Evolutionary conservation across 805 yeast species (phyloP), one percentile per base, ranked within the genome.

Genomic region (Hemisphaericaspora nanyangensis): DNA sequence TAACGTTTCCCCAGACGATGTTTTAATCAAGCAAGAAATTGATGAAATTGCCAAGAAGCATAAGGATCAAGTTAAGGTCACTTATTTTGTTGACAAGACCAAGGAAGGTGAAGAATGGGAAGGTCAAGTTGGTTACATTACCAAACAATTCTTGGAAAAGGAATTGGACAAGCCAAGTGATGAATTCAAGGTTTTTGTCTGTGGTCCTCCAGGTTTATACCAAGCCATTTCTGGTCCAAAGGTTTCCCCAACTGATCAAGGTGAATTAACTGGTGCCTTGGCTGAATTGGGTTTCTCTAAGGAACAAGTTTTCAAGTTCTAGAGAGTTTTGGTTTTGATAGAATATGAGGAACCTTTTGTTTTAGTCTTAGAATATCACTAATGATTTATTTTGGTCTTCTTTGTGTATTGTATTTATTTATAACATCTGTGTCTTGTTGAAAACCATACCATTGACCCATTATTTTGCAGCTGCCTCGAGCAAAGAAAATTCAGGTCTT

Each of bases 141-240:
- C 84, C 60, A 80, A 83, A 68, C 95, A 85, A 7, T 80, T 72
- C 65, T 70, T 91, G 60, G 58, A 70, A 48, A 59, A 69, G 44
- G 65, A 77, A 61, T 64, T 86, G 48, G 80, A 91, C 42, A 71
- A 74, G 48, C 82, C 96, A 26, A 55, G 74, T 16, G 36, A 42
- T 31, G 84, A 79, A 42, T 45, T 55, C 40, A 77, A 82, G 63
- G 76, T 90, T 42, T 91, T 85, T 53, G 85, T 91, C 41, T 93
- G 99, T 66, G 99, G 99, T 40, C 99, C 99, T 44, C 95, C 96
- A 56, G 85, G 85, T 30, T 74, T 93, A 61, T 86, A 86, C 81
- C 74, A 83, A 39, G 89, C 95, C 42, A 56, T 89, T 50, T 86
- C 96, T 22, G 99, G 99, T 58, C 62, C 65, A 52, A 91, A 91